These are phyloP conservation scores for Fagopyrum esculentum DNA, from an alignment of 148 eudicot species.

Conservation along the genomic window DNA sequence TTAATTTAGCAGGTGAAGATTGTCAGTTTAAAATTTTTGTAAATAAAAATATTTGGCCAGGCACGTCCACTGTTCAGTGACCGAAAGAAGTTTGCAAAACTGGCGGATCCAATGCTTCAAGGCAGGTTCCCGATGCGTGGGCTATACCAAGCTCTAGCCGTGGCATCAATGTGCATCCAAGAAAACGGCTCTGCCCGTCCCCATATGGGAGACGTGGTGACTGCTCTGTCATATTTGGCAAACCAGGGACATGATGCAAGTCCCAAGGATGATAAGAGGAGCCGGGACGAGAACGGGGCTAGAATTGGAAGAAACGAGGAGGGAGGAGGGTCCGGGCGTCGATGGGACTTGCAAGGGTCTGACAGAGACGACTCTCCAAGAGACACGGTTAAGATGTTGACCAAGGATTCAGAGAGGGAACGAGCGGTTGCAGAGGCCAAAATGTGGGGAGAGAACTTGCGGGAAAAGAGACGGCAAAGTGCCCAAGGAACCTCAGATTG, in stretches of 20 bases:
- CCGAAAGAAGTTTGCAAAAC: conserved; percentile 48
- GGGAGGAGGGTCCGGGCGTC: conserved; percentile 46
- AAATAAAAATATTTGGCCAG: conserved; percentile 29
- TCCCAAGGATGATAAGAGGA: conserved; percentile 5
- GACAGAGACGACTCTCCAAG: conserved; percentile 74
- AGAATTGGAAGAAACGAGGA: conserved; percentile 47
- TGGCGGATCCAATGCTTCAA: conserved; percentile 66
- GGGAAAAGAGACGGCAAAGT: conserved; percentile 61
- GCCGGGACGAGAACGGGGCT: conserved; percentile 38
- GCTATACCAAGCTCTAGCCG: conserved; percentile 76
- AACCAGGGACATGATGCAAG: conserved; percentile 60
- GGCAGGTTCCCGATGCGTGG: conserved; percentile 70
- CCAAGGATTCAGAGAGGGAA: conserved; percentile 61
- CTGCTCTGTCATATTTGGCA: conserved; percentile 80
- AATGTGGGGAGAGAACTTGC: conserved; percentile 88
- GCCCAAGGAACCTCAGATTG: conserved; percentile 25
- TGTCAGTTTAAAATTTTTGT: not conserved
- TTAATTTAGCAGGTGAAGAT: not conserved
- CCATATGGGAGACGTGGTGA: conserved; percentile 79
- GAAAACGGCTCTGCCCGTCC: conserved; percentile 86
- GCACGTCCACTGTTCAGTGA: conserved; percentile 80
- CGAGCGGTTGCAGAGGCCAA: conserved; percentile 89
- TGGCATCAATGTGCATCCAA: conserved; percentile 92
- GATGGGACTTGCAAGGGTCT: conserved; percentile 63
- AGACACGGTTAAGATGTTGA: conserved; percentile 54